phyloP scores from a whole-genome alignment of 2,329 filamentous ascomycete species.

The Daldinia sp. region DNA sequence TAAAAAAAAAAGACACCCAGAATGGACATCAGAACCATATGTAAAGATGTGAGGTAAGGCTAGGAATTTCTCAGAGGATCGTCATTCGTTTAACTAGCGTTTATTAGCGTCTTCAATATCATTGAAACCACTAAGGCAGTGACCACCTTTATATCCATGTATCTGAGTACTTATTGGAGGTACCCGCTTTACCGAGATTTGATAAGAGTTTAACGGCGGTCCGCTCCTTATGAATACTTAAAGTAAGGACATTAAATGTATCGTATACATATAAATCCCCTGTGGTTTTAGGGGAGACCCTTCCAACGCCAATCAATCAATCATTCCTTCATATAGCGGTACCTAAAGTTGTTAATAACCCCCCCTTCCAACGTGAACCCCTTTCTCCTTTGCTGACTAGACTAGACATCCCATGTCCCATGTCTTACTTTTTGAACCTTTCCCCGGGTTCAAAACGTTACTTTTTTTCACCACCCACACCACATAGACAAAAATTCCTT shows the following conservation, averaged over 20 bases:
- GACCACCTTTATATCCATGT: conserved; percentile 4
- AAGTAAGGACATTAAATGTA: conserved; percentile 17
- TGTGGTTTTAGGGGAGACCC: conserved; percentile 31
- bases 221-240: conserved; percentile 2
- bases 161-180: conserved; percentile 5
- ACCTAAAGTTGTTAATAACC: neutral
- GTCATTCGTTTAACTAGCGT: conserved; percentile 33
- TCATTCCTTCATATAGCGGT: conserved; percentile 7
- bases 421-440: conserved; percentile 32
- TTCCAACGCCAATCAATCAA: conserved; percentile 37
- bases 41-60: neutral
- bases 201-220: too few relatives aligned
- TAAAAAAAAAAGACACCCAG: too few relatives aligned
- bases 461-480: conserved; percentile 23
- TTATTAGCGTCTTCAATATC: conserved; percentile 21
- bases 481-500: conserved; percentile 13
- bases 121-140: conserved; percentile 25
- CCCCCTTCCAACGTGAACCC: conserved; percentile 21
- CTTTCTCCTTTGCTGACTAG: conserved; percentile 33
- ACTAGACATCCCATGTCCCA: too few relatives aligned
- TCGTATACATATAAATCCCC: conserved; percentile 15
- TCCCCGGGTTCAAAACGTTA: conserved; percentile 2
- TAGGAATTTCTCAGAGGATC: conserved; percentile 25
- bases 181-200: conserved; percentile 19
- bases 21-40: neutral